These are phyloP conservation scores for Helenozyma rhizophorensis DNA, from an alignment of 805 yeast genomes.

Conservation along the genomic window DNA sequence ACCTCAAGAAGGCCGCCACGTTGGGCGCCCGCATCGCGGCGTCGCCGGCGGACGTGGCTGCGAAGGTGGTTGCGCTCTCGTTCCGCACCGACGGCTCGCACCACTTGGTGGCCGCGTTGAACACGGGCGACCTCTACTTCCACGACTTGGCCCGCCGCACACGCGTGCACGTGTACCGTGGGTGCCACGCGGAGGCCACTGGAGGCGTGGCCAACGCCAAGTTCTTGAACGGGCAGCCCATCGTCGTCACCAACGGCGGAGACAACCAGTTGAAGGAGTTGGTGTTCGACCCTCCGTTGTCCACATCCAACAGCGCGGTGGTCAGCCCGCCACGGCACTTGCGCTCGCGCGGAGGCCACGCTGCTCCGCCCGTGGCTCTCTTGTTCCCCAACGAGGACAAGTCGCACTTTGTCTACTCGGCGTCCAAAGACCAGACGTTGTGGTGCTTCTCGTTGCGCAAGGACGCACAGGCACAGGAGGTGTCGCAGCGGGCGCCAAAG, in stretches of 20 bases:
- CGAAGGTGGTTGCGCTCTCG: conserved; percentile 57
- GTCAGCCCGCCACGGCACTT: conserved; percentile 87
- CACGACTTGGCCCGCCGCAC: conserved; percentile 72
- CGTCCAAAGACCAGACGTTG: conserved; percentile 78
- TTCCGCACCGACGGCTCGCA: conserved; percentile 90
- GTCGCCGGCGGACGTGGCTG: conserved; percentile 34
- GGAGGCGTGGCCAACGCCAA: conserved; percentile 76
- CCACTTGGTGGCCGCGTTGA: conserved; percentile 75
- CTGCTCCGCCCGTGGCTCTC: conserved; percentile 78
- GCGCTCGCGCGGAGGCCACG: conserved; percentile 96
- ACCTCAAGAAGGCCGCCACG: conserved; percentile 60
- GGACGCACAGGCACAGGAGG: conserved; percentile 92
- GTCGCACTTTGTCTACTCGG: conserved; percentile 81
- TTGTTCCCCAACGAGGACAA: conserved; percentile 69
- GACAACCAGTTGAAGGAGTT: conserved; percentile 86
- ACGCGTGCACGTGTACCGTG: conserved; percentile 70
- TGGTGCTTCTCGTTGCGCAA: conserved; percentile 93
- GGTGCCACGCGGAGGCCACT: conserved; percentile 63
- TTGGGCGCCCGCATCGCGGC: conserved; percentile 47
- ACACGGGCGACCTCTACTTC: conserved; percentile 78
- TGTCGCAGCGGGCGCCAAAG: conserved; percentile 68
- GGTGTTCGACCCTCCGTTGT: conserved; percentile 88
- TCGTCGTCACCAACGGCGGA: conserved; percentile 82
- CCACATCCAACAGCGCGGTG: conserved; percentile 56
- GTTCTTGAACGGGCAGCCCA: conserved; percentile 88